A percentile compares a stretch with the other conserved stretches of the same genome.
phyloP scores from a whole-genome alignment of 2,329 filamentous ascomycete genomes.

The Zymoseptoria pseudotritici region DNA sequence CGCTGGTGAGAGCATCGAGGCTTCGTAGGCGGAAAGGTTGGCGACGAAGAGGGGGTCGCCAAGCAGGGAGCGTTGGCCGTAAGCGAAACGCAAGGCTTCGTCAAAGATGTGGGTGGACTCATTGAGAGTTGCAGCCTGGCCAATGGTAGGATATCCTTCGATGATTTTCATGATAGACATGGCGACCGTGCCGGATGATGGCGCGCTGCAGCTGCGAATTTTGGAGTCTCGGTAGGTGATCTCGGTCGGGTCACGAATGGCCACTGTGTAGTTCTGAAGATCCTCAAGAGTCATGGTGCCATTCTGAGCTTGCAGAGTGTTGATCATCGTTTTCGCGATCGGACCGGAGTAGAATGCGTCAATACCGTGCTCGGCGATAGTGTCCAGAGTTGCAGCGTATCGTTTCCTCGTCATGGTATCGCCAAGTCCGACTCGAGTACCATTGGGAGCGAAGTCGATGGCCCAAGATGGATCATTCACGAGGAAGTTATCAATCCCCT shows the following conservation, averaged over 20 bases:
- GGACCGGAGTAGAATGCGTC: constrained; percentile 67
- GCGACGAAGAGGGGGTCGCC: constrained; percentile 73
- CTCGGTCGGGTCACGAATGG: constrained; percentile 53
- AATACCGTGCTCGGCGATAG: constrained; percentile 64
- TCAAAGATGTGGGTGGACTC: constrained; percentile 74
- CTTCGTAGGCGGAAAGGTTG: constrained; percentile 57
- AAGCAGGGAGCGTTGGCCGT: constrained; percentile 65
- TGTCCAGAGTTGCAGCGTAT: constrained; percentile 72
- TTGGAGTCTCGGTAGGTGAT: constrained; percentile 57
- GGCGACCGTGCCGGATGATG: constrained; percentile 69
- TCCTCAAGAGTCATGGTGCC: constrained; percentile 84
- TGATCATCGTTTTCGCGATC: constrained; percentile 67
- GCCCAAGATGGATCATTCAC: constrained; percentile 72
- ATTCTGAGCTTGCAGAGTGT: constrained; percentile 58
- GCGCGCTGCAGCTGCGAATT: constrained; percentile 63
- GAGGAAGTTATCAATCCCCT: constrained; percentile 56
- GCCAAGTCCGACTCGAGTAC: constrained; percentile 61
- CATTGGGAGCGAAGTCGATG: constrained; percentile 79
- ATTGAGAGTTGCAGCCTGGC: constrained; percentile 49
- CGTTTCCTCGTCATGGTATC: constrained; percentile 74
- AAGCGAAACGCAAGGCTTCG: constrained; percentile 85
- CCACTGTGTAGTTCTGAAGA: constrained; percentile 63
- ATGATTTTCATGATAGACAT: constrained; percentile 74
- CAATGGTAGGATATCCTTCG: constrained; percentile 64
- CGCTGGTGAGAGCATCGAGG: constrained; percentile 55